Evolutionary conservation across 345 rosid species (phyloP).

Genomic region (Eucalyptus camaldulensis): DNA sequence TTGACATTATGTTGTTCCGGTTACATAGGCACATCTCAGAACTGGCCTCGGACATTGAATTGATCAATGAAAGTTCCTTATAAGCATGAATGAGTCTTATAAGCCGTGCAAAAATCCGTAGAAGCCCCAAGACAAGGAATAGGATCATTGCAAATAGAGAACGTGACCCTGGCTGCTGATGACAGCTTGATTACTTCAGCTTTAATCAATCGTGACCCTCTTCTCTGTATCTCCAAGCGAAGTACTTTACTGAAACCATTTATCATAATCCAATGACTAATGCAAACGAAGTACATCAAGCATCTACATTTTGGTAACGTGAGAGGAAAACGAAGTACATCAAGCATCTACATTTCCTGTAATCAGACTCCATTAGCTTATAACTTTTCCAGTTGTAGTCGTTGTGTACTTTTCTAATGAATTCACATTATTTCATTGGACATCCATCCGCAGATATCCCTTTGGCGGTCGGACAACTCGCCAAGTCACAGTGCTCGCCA

Average conservation of each 20-base stretch:
- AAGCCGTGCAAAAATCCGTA: background rate
- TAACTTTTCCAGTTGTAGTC: background rate
- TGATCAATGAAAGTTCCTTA: background rate
- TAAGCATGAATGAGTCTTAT: background rate
- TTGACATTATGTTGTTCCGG: background rate
- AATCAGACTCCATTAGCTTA: background rate
- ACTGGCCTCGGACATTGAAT: background rate
- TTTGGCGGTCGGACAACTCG: background rate
- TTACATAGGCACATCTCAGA: background rate
- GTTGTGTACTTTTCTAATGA: background rate
- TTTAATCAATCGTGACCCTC: background rate
- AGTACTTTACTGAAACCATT: background rate
- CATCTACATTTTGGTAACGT: background rate
- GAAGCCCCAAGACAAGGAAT: background rate
- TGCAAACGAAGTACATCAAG: background rate
- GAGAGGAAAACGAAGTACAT: background rate
- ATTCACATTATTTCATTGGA: conserved; percentile 6
- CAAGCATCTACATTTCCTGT: background rate
- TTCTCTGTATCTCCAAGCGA: background rate
- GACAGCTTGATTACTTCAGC: background rate
- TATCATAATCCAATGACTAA: background rate
- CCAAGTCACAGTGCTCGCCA: background rate
- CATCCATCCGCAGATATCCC: background rate
- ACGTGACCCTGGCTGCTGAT: background rate
- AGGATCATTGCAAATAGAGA: background rate